These are phyloP conservation scores for Theobroma grandiflorum DNA, from an alignment of 441 rosid species.

Conservation along the genomic window DNA sequence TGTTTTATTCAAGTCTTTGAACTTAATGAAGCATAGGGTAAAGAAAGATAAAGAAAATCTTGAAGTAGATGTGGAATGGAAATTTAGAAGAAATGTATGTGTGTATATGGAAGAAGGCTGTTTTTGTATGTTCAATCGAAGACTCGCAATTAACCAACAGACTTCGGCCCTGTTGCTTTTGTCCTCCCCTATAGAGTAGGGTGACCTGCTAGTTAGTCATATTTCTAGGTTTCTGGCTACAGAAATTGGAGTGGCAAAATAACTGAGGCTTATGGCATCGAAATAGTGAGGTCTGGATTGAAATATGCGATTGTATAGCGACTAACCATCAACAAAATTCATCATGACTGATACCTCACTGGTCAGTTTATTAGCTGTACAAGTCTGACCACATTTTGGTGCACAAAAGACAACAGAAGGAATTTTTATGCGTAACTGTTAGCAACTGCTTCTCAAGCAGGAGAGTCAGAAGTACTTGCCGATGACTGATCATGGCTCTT, in stretches of 20 bases:
- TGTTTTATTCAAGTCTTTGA: background rate
- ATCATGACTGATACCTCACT: no score
- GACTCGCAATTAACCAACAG: background rate
- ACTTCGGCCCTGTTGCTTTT: background rate
- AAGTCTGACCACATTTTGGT: background rate
- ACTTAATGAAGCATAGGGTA: background rate
- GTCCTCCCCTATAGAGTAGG: background rate
- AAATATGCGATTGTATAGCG: background rate
- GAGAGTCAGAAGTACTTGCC: background rate
- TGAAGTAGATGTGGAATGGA: background rate
- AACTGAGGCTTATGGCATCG: background rate
- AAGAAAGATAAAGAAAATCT: background rate
- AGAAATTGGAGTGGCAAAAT: background rate
- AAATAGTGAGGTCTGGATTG: background rate
- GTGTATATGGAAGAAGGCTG: background rate
- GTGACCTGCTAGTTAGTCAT: background rate
- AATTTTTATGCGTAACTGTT: background rate
- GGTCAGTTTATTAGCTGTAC: no score
- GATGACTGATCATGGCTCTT: background rate
- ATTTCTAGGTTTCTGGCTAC: background rate
- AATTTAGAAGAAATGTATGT: background rate
- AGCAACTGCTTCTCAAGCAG: background rate
- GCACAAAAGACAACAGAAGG: background rate
- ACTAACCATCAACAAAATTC: no score
- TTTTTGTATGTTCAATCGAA: background rate